Evolutionary conservation across 1,139 yeast genomes (phyloP), one percentile per base, ranked within the genome.

Genomic region (Debaryomyces sp.): DNA sequence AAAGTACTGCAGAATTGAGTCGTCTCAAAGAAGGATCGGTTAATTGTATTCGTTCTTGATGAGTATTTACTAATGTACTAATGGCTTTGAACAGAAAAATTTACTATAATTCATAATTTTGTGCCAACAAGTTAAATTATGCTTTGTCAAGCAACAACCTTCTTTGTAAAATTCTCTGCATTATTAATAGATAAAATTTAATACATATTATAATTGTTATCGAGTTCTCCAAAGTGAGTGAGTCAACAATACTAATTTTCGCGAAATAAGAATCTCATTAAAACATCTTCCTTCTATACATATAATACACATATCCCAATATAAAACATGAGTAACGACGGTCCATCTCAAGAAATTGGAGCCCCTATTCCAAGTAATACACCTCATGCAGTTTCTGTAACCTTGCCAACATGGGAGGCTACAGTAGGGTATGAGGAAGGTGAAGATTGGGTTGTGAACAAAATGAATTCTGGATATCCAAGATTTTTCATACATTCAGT

Each of bases 341-440:
- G 53, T 46, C 71, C 66, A 46, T 70, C 77, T 17, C 80, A 72
- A 55, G 81, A 77, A 50, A 80, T 90, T 23, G 97, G 97, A 6
- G 85, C 80, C 30, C 84, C 96, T 4, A 91, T 94, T 52, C 98
- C 98, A 9, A 84, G 87, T 51, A 86, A 90, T 63, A 86, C 96
- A 0, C 84, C 87, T 5, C 98, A 92, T 66, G 97, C 97, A 0
- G 96, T 92, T 1, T 88, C 96, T 8, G 97, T 92, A 43, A 87
- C 96, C 0, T 76, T 92, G 41, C 98, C 98, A 5, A 88, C 96
- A 0, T 92, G 97, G 97, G 89, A 83, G 46, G 91, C 96, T 33
- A 89, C 89, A 10, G 89, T 92, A 3, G 97, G 90, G 6, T 92
- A 92, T 61, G 97, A 92, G 66, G 95, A 89, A 67, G 96, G 96